These are phyloP conservation scores for Bipolaris cookei DNA, from an alignment of 2,329 filamentous ascomycete species.

Conservation along the genomic window DNA sequence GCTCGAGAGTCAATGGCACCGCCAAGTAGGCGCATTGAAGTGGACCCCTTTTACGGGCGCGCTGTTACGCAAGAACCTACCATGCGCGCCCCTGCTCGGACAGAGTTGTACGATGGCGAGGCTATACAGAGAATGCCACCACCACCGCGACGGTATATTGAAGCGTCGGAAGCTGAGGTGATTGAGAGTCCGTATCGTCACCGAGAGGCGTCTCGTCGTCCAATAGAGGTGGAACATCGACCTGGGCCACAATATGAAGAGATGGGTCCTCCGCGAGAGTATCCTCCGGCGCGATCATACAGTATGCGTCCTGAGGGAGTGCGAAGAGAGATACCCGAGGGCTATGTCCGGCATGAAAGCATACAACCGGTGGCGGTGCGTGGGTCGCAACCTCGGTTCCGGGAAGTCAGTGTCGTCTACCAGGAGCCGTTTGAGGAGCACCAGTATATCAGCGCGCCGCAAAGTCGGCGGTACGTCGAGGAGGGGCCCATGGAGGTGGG, in stretches of 20 bases:
- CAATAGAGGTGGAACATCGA: conserved; percentile 47
- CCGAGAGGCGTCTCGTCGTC: conserved; percentile 64
- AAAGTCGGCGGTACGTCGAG: conserved; percentile 51
- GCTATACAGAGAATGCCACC: conserved; percentile 51
- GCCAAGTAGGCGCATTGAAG: conserved; percentile 56
- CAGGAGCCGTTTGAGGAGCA: conserved; percentile 43
- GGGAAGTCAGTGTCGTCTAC: conserved; percentile 52
- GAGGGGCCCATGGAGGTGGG: conserved; percentile 41
- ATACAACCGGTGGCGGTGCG: conserved; percentile 49
- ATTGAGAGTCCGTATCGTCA: conserved; percentile 63
- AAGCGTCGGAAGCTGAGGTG: conserved; percentile 65
- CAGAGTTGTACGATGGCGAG: conserved; percentile 57
- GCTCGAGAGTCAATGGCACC: conserved; percentile 63
- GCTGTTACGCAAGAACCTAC: conserved; percentile 60
- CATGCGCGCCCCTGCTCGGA: conserved; percentile 56
- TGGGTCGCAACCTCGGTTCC: conserved; percentile 44
- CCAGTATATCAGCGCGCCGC: conserved; percentile 42
- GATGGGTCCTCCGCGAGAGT: conserved; percentile 46
- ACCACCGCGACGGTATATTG: conserved; percentile 59
- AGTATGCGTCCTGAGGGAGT: conserved; percentile 50
- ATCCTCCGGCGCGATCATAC: conserved; percentile 43
- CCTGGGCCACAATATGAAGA: conserved; percentile 45
- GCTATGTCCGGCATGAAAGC: conserved; percentile 50
- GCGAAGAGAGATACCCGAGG: conserved; percentile 43
- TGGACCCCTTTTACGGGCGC: conserved; percentile 71